Conservation (phyloP, 176 grass and related monocot genomes). For the Cenchrus americanus region DNA sequence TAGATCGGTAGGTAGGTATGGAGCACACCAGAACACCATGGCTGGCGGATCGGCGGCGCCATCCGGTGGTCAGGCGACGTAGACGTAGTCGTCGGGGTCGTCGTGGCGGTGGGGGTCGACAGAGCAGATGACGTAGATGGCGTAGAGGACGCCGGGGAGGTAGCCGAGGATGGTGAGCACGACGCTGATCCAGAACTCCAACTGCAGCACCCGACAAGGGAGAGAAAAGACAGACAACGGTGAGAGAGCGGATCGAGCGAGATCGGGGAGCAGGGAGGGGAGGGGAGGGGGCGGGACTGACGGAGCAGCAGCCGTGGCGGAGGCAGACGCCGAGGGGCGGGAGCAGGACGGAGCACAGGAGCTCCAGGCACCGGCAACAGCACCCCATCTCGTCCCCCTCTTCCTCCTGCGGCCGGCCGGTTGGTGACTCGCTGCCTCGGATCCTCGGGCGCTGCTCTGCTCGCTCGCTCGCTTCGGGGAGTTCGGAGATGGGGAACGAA, state of each 20-base stretch:
- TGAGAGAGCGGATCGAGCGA: not conserved
- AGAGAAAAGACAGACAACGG: not conserved
- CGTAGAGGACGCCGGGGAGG: slow-evolving; percentile 74
- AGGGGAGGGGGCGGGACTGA: not conserved
- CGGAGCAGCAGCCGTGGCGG: slow-evolving; percentile 81
- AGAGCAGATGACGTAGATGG: slow-evolving; percentile 70
- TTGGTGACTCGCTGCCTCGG: no score
- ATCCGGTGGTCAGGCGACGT: slow-evolving; percentile 47
- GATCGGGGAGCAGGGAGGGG: not conserved
- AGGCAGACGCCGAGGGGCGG: slow-evolving; percentile 83
- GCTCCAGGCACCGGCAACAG: slow-evolving; percentile 78
- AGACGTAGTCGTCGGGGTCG: slow-evolving; percentile 42
- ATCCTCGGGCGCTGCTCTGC: not conserved
- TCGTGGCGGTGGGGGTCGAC: slow-evolving; percentile 50
- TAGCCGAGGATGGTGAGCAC: slow-evolving; percentile 83
- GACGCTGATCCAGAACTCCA: slow-evolving; percentile 85
- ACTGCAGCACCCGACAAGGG: slow-evolving; percentile 12
- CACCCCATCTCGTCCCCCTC: slow-evolving; percentile 43
- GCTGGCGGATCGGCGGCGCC: not conserved
- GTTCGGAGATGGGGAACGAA: no score
- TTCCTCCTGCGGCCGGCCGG: no score
- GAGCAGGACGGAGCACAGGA: slow-evolving; percentile 76
- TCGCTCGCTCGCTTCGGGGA: not conserved
- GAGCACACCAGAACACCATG: not conserved
- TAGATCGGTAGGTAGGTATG: not conserved